Conservation (phyloP, 2,329 filamentous ascomycete genomes). For the Aspergillus hortae region DNA sequence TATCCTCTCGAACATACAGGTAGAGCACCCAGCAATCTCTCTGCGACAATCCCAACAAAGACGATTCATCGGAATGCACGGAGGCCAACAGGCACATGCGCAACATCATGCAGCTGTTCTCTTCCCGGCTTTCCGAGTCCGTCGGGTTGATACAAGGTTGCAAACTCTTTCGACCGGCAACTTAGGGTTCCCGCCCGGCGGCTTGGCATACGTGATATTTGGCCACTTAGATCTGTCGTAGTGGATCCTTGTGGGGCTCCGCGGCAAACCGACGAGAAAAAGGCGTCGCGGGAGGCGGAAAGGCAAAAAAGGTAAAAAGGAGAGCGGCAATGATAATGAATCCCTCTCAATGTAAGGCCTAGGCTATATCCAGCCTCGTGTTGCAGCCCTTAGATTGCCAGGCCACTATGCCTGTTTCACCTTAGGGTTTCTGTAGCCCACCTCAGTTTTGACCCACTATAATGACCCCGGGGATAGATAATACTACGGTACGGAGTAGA, state of each 20-base stretch:
- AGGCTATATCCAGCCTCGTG: no score
- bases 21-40: no score
- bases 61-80: no score
- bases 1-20: no score
- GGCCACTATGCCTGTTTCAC: not conserved
- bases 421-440: not conserved
- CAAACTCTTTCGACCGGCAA: not conserved
- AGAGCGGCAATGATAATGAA: no score
- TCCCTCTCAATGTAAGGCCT: no score
- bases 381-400: not conserved
- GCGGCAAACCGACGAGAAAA: not conserved
- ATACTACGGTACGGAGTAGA: no score
- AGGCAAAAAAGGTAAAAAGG: not conserved
- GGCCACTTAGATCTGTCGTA: not conserved
- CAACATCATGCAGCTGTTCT: no score
- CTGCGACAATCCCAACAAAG: no score
- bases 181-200: not conserved
- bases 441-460: not conserved
- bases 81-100: no score
- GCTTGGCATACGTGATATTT: not conserved
- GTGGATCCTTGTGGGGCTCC: not conserved
- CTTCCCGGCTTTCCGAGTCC: no score
- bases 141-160: no score
- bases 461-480: not conserved
- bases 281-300: not conserved